Percentiles rank a stretch among this genome's conserved stretches.
phyloP scores from a whole-genome alignment of 495 filamentous ascomycete species.

The Talaromyces stipitatus region DNA sequence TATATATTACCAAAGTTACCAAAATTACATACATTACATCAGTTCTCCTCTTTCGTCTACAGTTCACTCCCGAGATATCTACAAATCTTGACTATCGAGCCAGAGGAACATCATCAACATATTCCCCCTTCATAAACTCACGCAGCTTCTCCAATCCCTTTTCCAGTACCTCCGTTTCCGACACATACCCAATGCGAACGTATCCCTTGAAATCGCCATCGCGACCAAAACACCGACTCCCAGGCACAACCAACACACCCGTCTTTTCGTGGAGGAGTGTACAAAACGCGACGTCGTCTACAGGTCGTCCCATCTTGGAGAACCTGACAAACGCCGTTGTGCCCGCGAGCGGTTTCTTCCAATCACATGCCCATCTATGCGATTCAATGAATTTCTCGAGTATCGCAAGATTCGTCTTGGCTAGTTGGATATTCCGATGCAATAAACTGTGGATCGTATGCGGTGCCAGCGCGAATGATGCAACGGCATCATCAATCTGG shows the following conservation, averaged over 20 bases:
- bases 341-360: constrained; percentile 72
- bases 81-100: no score
- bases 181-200: constrained; percentile 75
- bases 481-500: constrained; percentile 74
- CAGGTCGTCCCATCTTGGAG: constrained; percentile 49
- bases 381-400: constrained; percentile 61
- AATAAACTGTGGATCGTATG: constrained; percentile 61
- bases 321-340: constrained; percentile 80
- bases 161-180: constrained; percentile 59
- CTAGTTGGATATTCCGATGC: constrained; percentile 61
- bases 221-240: constrained; percentile 64
- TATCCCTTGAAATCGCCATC: constrained; percentile 67
- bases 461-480: constrained; percentile 60
- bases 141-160: constrained; percentile 56
- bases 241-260: constrained; percentile 77
- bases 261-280: constrained; percentile 57
- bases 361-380: constrained; percentile 55
- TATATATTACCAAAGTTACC: background rate
- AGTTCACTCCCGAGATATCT: no score
- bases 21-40: no score
- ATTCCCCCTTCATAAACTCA: constrained; percentile 54
- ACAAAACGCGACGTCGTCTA: constrained; percentile 70
- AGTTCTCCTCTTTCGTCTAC: no score
- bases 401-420: constrained; percentile 59
- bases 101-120: constrained; percentile 40